Conservation (phyloP, 495 filamentous ascomycete genomes). For the Neohortaea acidophila region DNA sequence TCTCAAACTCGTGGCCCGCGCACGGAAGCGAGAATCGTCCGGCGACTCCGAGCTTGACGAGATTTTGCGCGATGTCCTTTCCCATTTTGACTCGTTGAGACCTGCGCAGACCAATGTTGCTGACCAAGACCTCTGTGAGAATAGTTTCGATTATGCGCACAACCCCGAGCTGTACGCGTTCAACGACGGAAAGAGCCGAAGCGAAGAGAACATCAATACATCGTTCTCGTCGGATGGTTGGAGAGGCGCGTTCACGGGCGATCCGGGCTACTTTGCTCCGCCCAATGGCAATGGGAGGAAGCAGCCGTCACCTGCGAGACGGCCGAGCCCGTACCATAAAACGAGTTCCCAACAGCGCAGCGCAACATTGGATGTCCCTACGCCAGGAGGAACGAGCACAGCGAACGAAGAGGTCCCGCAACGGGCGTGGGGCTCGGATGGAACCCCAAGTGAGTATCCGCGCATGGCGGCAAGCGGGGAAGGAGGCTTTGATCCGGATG, state of each 20-base stretch:
- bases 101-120: not conserved
- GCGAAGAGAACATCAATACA: conserved; percentile 63
- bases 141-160: conserved; percentile 18
- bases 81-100: not conserved
- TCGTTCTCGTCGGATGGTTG: conserved; percentile 49
- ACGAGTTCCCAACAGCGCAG: not conserved
- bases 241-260: conserved; percentile 38
- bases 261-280: conserved; percentile 37
- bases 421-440: conserved; percentile 1
- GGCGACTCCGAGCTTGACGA: conserved; percentile 2
- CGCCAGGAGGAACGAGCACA: not conserved
- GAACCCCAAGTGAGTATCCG: not conserved
- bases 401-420: not conserved
- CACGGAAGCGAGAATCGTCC: not conserved
- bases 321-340: not conserved
- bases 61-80: conserved; percentile 1
- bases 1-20: conserved; percentile 11
- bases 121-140: conserved; percentile 6
- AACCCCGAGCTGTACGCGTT: conserved; percentile 27
- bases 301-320: conserved; percentile 3
- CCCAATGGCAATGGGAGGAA: conserved; percentile 9
- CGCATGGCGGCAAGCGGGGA: conserved; percentile 23
- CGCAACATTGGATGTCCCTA: conserved; percentile 2
- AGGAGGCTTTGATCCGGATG: conserved; percentile 44
- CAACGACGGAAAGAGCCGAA: conserved; percentile 35